These are phyloP conservation scores for Globomyces sp. DNA, from an alignment of 371 early-diverging fungal genomes.

Conservation along the genomic window DNA sequence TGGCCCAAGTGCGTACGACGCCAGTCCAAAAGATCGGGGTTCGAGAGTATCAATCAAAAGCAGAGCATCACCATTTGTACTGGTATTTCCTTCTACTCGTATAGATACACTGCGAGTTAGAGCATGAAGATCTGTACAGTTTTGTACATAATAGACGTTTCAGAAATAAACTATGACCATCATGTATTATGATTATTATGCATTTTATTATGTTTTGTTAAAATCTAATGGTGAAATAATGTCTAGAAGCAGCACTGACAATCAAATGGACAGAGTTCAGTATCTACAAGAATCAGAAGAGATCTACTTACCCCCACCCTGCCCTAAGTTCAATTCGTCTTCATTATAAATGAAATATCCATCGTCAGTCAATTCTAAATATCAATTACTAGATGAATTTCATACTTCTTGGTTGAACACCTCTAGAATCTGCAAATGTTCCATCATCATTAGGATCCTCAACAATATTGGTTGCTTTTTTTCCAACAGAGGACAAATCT, in stretches of 20 bases:
- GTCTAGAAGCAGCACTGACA: slow-evolving; percentile 23
- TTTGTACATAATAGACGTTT: too few relatives aligned
- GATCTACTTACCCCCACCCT: slow-evolving; percentile 2
- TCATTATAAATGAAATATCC: slow-evolving; percentile 16
- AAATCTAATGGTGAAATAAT: background rate
- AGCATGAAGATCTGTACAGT: too few relatives aligned
- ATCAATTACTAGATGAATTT: background rate
- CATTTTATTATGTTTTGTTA: background rate
- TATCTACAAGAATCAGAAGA: slow-evolving; percentile 1
- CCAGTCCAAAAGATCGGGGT: slow-evolving; percentile 22
- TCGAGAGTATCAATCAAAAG: slow-evolving; percentile 40
- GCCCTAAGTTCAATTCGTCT: slow-evolving; percentile 18
- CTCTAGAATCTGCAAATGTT: slow-evolving; percentile 21
- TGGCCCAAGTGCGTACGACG: slow-evolving; percentile 38
- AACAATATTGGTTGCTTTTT: background rate
- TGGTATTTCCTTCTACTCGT: slow-evolving; percentile 42
- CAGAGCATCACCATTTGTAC: slow-evolving; percentile 44
- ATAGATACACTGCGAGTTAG: slow-evolving; percentile 29
- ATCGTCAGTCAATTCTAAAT: slow-evolving; percentile 14
- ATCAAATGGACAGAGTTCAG: slow-evolving; percentile 24
- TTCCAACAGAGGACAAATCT: slow-evolving; percentile 13
- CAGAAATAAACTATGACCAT: too few relatives aligned
- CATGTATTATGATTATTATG: too few relatives aligned
- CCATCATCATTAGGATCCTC: slow-evolving; percentile 16
- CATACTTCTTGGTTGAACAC: slow-evolving; percentile 18